Evolutionary conservation across 305 asterid species (phyloP).

Genomic region (Fraxinus sp.): DNA sequence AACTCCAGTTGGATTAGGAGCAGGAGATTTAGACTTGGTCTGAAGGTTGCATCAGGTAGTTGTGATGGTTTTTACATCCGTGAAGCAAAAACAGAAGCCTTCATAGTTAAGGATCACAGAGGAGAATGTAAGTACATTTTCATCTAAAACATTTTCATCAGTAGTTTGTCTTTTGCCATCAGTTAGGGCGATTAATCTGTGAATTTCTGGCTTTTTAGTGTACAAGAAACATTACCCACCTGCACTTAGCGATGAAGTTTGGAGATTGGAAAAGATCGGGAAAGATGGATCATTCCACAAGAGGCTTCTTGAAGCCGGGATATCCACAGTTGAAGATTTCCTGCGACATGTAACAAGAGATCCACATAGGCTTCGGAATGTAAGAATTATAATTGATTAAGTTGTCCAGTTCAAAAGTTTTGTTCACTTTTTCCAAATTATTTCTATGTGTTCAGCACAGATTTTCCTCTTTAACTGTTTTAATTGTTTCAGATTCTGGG

Average conservation of each 20-base stretch:
- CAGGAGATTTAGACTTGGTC: conserved; percentile 86
- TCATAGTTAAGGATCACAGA: conserved; percentile 95
- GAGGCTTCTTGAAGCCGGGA: conserved; percentile 74
- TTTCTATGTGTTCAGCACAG: conserved; percentile 19
- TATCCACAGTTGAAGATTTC: conserved; percentile 74
- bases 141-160: neutral
- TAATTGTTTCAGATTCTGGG: conserved; percentile 66
- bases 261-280: conserved; percentile 96
- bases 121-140: conserved; percentile 76
- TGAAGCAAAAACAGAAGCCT: conserved; percentile 92
- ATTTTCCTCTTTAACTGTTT: neutral
- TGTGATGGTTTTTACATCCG: conserved; percentile 63
- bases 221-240: conserved; percentile 99
- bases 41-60: conserved; percentile 61
- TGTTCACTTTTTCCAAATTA: conserved; percentile 2
- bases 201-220: conserved; percentile 46
- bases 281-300: conserved; percentile 95
- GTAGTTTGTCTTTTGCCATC: conserved; percentile 2
- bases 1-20: conserved; percentile 98
- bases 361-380: conserved; percentile 71
- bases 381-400: conserved; percentile 39
- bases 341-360: conserved; percentile 68
- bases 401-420: neutral
- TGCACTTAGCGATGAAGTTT: conserved; percentile 78
- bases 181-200: conserved; percentile 7